Evolutionary conservation across 2,329 filamentous ascomycete genomes (phyloP).

Genomic region (Neonectria ditissima): DNA sequence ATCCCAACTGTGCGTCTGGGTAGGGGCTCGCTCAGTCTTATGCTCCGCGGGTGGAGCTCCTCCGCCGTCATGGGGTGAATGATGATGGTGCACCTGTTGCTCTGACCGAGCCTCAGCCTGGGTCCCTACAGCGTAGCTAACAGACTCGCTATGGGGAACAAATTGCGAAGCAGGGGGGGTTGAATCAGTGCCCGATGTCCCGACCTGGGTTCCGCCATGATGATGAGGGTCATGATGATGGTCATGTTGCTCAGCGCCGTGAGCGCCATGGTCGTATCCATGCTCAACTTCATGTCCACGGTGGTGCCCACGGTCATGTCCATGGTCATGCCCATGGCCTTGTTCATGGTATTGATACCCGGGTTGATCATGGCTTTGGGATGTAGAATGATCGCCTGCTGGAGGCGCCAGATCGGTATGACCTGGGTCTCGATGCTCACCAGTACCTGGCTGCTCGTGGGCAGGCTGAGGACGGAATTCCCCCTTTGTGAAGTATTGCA

Average conservation of each 20-base stretch:
- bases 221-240: constrained; percentile 31
- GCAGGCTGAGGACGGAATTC: constrained; percentile 55
- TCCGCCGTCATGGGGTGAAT: constrained; percentile 29
- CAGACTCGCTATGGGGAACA: constrained; percentile 48
- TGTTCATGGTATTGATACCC: constrained; percentile 22
- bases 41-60: constrained; percentile 34
- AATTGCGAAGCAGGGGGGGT: constrained; percentile 35
- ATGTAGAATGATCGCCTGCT: constrained; percentile 35
- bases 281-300: constrained; percentile 23
- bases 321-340: constrained; percentile 15
- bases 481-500: constrained; percentile 67
- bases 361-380: constrained; percentile 27
- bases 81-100: constrained; percentile 41
- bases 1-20: constrained; percentile 60
- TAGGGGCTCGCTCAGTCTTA: constrained; percentile 39
- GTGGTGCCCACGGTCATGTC: constrained; percentile 13
- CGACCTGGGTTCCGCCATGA: constrained; percentile 29
- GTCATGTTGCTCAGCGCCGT: constrained; percentile 34
- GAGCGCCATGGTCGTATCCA: constrained; percentile 34
- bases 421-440: constrained; percentile 42
- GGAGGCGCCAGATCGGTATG: constrained; percentile 37
- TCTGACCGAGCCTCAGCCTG: constrained; percentile 62
- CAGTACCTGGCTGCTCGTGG: constrained; percentile 34
- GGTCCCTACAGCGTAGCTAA: constrained; percentile 56
- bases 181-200: constrained; percentile 33